Percentiles rank a stretch among this genome's conserved stretches.
phyloP scores from a whole-genome alignment of 805 yeast genomes.

The Cyberlindnera maritima region DNA sequence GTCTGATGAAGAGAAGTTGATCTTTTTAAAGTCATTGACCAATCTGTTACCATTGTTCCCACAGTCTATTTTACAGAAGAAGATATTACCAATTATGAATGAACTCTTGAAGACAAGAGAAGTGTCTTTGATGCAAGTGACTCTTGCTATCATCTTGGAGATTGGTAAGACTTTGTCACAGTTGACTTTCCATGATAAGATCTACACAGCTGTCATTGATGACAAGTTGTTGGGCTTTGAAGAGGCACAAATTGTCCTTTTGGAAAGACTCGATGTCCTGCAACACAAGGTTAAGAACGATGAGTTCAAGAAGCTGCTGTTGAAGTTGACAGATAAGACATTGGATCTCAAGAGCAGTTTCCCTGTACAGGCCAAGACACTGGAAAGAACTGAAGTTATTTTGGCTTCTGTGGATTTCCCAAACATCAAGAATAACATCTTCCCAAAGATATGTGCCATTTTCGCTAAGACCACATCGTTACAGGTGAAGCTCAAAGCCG shows the following conservation, averaged over 20 bases:
- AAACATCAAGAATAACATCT: constrained; percentile 67
- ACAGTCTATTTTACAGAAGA: constrained; percentile 38
- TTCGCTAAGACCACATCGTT: constrained; percentile 85
- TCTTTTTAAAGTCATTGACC: constrained; percentile 65
- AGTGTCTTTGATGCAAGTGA: constrained; percentile 40
- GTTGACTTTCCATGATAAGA: constrained; percentile 66
- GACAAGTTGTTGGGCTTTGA: constrained; percentile 35
- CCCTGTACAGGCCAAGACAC: constrained; percentile 52
- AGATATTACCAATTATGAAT: constrained; percentile 68
- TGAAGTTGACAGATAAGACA: constrained; percentile 40
- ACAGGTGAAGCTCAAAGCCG: constrained; percentile 69
- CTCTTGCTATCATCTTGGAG: constrained; percentile 53
- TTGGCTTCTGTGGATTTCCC: constrained; percentile 58
- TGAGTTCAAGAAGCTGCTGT: constrained; percentile 47
- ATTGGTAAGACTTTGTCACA: constrained; percentile 70
- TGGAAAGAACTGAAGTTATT: constrained; percentile 41
- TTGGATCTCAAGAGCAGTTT: constrained; percentile 30
- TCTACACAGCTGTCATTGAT: constrained; percentile 25
- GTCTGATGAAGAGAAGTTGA: constrained; percentile 58
- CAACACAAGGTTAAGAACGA: constrained; percentile 40
- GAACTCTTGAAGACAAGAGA: constrained; percentile 45
- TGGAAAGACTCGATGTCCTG: constrained; percentile 48
- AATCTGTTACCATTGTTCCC: constrained; percentile 58
- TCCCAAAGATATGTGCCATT: constrained; percentile 67
- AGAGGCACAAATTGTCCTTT: constrained; percentile 41